A percentile compares a stretch with the other conserved stretches of the same genome.
These are phyloP conservation scores for Austropuccinia psidii DNA, from an alignment of 1,284 basidiomycete species.

Conservation along the genomic window DNA sequence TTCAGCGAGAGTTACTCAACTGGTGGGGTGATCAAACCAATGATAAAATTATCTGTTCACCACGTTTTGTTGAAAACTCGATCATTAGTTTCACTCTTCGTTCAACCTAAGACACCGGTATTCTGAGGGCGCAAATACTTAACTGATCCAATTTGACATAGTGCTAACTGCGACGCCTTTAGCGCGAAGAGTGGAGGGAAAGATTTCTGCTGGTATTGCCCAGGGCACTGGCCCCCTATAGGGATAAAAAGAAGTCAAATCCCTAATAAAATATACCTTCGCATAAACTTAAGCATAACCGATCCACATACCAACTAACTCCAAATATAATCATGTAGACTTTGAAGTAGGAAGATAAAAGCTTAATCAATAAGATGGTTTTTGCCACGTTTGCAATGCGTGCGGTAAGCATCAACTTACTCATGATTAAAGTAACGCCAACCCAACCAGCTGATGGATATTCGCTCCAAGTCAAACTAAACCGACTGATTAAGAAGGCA, in stretches of 20 bases:
- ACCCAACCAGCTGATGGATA: conserved; percentile 38
- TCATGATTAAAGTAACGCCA: conserved; percentile 30
- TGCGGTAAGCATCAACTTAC: neutral
- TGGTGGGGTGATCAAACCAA: conserved; percentile 38
- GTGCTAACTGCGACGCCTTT: conserved; percentile 46
- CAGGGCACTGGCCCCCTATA: conserved; percentile 39
- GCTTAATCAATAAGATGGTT: neutral
- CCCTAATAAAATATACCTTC: neutral
- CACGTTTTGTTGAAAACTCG: neutral
- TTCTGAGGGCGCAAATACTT: conserved; percentile 36
- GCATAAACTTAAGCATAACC: neutral
- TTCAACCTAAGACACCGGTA: neutral
- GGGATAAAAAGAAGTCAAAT: neutral
- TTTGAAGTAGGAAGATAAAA: neutral
- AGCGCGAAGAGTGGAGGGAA: conserved; percentile 41
- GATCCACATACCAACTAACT: conserved; percentile 36
- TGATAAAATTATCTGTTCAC: conserved; percentile 29
- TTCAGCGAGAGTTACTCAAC: conserved; percentile 6
- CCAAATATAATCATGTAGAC: conserved; percentile 41
- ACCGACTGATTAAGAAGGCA: conserved; percentile 32
- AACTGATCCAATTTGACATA: conserved; percentile 44
- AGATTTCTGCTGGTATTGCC: conserved; percentile 45
- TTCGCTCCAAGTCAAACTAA: conserved; percentile 29
- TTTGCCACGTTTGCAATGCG: neutral
- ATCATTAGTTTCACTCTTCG: neutral